These are phyloP conservation scores for Botrytis cinerea DNA, from an alignment of 2,329 filamentous ascomycete species.

Conservation along the genomic window DNA sequence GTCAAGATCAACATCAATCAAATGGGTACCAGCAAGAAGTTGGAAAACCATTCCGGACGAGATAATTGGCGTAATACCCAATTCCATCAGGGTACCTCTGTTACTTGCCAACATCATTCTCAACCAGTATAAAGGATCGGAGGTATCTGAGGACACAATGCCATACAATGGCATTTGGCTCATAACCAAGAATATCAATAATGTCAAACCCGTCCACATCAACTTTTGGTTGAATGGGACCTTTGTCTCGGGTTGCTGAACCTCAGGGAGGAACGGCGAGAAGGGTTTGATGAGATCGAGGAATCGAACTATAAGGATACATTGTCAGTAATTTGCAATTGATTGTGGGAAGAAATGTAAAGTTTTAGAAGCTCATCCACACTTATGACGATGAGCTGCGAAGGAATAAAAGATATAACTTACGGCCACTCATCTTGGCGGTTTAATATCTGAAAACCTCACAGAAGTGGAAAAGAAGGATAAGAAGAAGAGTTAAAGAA, in stretches of 20 bases:
- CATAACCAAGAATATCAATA: constrained; percentile 99
- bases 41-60: constrained; percentile 99
- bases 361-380: constrained; percentile 16
- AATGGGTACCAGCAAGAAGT: constrained; percentile 97
- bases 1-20: constrained; percentile 99
- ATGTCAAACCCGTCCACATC: constrained; percentile 92
- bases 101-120: constrained; percentile 99
- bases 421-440: constrained; percentile 48
- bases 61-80: constrained; percentile 98
- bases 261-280: constrained; percentile 98
- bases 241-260: constrained; percentile 97
- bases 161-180: constrained; percentile 99
- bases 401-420: constrained; percentile 35
- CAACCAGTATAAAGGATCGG: constrained; percentile 98
- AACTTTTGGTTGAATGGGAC: constrained; percentile 98
- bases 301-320: constrained; percentile 74
- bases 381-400: constrained; percentile 19
- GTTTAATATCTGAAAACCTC: constrained; percentile 41
- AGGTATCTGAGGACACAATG: constrained; percentile 98
- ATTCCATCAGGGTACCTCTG: constrained; percentile 90
- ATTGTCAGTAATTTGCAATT: constrained; percentile 35
- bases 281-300: constrained; percentile 99
- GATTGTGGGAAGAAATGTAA: constrained; percentile 27
- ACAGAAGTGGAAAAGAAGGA: constrained; percentile 43
- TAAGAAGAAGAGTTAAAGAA: constrained; percentile 35